Conservation (phyloP, 306 rosid genomes). For the Luffa aegyptiaca region DNA sequence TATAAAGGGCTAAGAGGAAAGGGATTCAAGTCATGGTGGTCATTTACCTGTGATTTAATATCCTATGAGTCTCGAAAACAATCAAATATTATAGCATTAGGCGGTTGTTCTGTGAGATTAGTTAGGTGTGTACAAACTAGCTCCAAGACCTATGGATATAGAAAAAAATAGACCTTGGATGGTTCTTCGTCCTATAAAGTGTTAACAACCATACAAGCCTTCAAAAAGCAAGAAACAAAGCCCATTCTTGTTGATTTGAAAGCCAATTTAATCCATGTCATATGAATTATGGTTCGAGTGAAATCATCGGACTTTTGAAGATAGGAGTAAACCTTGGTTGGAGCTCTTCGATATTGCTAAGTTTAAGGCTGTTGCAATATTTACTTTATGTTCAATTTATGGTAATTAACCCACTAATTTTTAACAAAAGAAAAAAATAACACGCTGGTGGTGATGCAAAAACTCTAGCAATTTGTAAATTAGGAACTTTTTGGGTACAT, state of each 20-base stretch:
- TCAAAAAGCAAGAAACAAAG: background rate
- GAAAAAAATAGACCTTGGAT: background rate
- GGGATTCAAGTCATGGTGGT: background rate
- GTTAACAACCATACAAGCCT: background rate
- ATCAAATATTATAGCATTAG: background rate
- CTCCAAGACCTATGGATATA: background rate
- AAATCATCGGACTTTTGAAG: background rate
- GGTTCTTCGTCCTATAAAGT: background rate
- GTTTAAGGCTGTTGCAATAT: background rate
- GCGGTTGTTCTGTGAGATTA: background rate
- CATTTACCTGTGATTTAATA: background rate
- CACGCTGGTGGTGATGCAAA: too few relatives aligned
- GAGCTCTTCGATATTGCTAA: background rate
- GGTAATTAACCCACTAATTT: too few relatives aligned
- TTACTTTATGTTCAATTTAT: too few relatives aligned
- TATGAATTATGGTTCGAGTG: background rate
- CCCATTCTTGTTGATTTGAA: background rate
- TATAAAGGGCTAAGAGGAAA: too few relatives aligned
- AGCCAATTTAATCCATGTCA: background rate
- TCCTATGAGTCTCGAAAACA: background rate
- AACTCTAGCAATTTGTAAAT: too few relatives aligned
- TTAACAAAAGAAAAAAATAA: too few relatives aligned
- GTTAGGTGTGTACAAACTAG: background rate
- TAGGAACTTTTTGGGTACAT: too few relatives aligned
- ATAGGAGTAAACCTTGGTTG: background rate